phyloP scores from a whole-genome alignment of 805 yeast genomes.

The Teunomyces cretensis region DNA sequence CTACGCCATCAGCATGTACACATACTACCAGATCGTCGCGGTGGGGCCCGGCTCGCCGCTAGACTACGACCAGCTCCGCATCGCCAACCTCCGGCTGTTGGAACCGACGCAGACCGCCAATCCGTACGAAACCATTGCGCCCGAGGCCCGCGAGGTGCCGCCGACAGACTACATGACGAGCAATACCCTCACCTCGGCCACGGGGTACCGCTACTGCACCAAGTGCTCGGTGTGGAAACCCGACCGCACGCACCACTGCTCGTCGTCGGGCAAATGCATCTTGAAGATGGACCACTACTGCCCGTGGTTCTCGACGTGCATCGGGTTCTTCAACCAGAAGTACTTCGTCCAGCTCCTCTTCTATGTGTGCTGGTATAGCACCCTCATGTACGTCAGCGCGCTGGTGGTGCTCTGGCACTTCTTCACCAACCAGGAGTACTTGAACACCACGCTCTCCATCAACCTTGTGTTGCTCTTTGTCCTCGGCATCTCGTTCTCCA shows the following conservation, averaged over 20 bases:
- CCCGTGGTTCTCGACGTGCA: slow-evolving; percentile 91
- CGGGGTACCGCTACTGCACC: slow-evolving; percentile 50
- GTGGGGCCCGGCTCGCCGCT: slow-evolving; percentile 67
- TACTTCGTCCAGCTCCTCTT: slow-evolving; percentile 71
- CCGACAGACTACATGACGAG: slow-evolving; percentile 35
- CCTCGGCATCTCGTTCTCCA: slow-evolving; percentile 53
- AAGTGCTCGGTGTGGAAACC: slow-evolving; percentile 61
- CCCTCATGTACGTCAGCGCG: slow-evolving; percentile 40
- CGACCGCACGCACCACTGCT: slow-evolving; percentile 59
- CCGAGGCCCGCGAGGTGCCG: slow-evolving; percentile 14
- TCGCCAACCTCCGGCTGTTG: slow-evolving; percentile 17
- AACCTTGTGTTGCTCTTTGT: slow-evolving; percentile 62
- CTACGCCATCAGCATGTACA: slow-evolving; percentile 39
- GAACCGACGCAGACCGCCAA: slow-evolving; percentile 3
- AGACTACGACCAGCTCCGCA: slow-evolving; percentile 49
- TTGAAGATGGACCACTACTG: slow-evolving; percentile 62
- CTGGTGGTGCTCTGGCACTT: slow-evolving; percentile 47
- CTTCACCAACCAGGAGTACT: slow-evolving; percentile 41
- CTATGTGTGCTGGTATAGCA: slow-evolving; percentile 51
- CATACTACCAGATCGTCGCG: slow-evolving; percentile 53
- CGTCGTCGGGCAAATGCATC: slow-evolving; percentile 47
- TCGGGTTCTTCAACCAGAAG: slow-evolving; percentile 81
- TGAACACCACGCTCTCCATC: slow-evolving; percentile 40
- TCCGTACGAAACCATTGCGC: not conserved
- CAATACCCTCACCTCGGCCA: slow-evolving; percentile 41